These are phyloP conservation scores for Rhodotorula sp. DNA, from an alignment of 1,284 basidiomycete species.

Conservation along the genomic window DNA sequence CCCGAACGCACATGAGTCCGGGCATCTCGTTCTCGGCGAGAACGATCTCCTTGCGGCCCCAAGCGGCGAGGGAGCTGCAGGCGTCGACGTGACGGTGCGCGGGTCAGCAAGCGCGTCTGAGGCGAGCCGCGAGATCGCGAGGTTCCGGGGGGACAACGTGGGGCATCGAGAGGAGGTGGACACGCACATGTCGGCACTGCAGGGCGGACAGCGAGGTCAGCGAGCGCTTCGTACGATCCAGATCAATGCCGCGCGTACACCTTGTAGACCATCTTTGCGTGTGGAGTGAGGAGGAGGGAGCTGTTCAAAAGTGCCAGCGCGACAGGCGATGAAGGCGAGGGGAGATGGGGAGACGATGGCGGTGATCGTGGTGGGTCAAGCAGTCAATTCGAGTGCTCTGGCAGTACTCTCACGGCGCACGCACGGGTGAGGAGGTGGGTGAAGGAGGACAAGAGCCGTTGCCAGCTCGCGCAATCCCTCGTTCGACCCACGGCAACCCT, in stretches of 20 bases:
- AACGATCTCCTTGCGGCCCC: slow-evolving; percentile 46
- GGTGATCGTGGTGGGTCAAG: not conserved
- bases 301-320: not conserved
- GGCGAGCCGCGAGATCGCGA: not conserved
- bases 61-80: slow-evolving; percentile 42
- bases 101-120: not conserved
- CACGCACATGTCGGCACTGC: slow-evolving; percentile 35
- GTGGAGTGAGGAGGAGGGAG: not conserved
- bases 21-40: slow-evolving; percentile 53
- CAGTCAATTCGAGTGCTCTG: not conserved
- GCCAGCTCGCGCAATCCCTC: not conserved
- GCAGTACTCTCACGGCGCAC: not conserved
- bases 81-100: too few relatives aligned
- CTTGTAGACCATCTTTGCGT: slow-evolving; percentile 32
- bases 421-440: slow-evolving; percentile 2
- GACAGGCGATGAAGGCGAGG: too few relatives aligned
- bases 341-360: not conserved
- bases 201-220: slow-evolving; percentile 4
- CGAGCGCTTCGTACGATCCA: too few relatives aligned
- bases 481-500: not conserved
- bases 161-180: not conserved
- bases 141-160: not conserved
- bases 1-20: slow-evolving; percentile 78
- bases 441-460: not conserved
- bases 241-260: slow-evolving; percentile 14